Conservation (phyloP, 1,139 yeast species). For the Yamadazyma jaroonii region DNA sequence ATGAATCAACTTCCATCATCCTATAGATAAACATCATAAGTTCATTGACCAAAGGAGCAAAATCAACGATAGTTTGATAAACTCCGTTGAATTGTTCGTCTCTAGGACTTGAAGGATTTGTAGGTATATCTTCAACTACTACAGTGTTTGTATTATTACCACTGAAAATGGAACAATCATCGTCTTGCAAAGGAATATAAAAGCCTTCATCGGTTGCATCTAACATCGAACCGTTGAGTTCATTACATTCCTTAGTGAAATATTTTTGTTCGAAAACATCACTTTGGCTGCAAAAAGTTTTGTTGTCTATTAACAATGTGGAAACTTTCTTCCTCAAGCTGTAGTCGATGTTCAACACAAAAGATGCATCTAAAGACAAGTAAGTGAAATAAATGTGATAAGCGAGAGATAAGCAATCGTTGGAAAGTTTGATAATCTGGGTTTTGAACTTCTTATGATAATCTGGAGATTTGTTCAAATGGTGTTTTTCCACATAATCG, state of each 20-base stretch:
- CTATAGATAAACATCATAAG: slow-evolving; percentile 33
- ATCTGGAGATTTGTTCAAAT: slow-evolving; percentile 10
- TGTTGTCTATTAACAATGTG: slow-evolving; percentile 31
- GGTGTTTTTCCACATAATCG: slow-evolving; percentile 10
- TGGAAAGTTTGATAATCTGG: slow-evolving; percentile 43
- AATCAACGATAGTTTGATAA: slow-evolving; percentile 47
- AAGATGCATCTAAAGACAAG: slow-evolving; percentile 68
- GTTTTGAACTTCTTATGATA: slow-evolving; percentile 13
- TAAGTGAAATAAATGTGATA: slow-evolving; percentile 67
- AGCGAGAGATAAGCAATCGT: slow-evolving; percentile 54
- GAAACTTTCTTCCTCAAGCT: slow-evolving; percentile 49
- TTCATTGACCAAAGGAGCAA: slow-evolving; percentile 43
- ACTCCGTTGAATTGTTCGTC: slow-evolving; percentile 15
- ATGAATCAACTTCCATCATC: slow-evolving; percentile 71
- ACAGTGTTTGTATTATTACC: not conserved
- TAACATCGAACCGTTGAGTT: too few species aligned
- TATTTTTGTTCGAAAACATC: slow-evolving; percentile 2
- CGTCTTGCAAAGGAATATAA: not conserved
- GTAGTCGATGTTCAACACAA: slow-evolving; percentile 69
- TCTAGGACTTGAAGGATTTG: slow-evolving; percentile 2
- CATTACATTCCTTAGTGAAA: not conserved
- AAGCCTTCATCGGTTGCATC: not conserved
- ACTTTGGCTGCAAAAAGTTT: not conserved
- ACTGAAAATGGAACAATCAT: slow-evolving; percentile 4
- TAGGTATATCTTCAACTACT: not conserved